Evolutionary conservation across 192 early-diverging fungal genomes (phyloP).

Genomic region (Backusella tarrabulga): DNA sequence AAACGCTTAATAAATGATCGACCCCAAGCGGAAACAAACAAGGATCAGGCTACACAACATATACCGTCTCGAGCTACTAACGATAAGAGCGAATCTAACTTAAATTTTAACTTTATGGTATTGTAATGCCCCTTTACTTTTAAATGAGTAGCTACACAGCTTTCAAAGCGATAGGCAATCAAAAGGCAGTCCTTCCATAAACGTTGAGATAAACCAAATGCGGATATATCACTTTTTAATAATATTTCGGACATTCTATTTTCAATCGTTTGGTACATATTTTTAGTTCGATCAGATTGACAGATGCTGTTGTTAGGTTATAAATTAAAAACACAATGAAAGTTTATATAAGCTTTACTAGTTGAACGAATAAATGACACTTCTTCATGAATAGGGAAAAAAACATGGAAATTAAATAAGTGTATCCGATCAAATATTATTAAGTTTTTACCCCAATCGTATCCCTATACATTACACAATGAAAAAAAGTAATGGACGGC

Average conservation of each 20-base stretch:
- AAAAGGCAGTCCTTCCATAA: background rate
- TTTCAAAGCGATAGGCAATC: background rate
- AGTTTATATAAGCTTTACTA: background rate
- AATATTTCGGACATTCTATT: background rate
- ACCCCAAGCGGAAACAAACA: background rate
- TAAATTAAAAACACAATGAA: background rate
- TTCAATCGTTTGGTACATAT: background rate
- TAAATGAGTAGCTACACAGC: background rate
- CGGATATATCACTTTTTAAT: background rate
- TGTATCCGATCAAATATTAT: background rate
- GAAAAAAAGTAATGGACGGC: background rate
- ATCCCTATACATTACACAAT: background rate
- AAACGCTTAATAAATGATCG: background rate
- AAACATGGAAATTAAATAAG: background rate
- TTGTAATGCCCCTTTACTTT: background rate
- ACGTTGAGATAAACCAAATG: background rate
- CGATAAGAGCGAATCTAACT: background rate
- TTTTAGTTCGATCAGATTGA: background rate
- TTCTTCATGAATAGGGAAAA: background rate
- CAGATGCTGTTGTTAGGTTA: constrained; percentile 9
- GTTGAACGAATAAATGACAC: background rate
- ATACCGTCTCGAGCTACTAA: background rate
- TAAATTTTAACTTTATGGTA: background rate
- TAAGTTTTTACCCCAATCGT: background rate
- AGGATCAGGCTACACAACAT: background rate